Evolutionary conservation across 2,329 filamentous ascomycete species (phyloP).

Genomic region (Cladobotryum protrusum): DNA sequence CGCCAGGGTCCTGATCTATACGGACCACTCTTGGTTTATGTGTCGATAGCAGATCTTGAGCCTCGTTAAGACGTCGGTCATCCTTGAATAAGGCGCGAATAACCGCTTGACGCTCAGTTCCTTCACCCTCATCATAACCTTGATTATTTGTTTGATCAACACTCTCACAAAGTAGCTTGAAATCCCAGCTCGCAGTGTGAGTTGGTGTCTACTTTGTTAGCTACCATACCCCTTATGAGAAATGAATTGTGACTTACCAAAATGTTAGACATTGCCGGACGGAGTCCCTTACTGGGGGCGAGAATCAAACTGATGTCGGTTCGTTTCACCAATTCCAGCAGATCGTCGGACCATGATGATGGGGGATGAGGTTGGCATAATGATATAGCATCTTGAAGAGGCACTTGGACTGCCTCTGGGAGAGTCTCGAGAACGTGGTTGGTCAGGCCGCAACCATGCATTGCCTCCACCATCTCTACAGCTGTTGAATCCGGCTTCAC

Average conservation of each 20-base stretch:
- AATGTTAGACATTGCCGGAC: constrained; percentile 31
- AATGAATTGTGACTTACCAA: constrained; percentile 29
- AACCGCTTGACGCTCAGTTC: constrained; percentile 75
- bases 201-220: constrained; percentile 45
- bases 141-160: constrained; percentile 54
- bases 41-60: constrained; percentile 77
- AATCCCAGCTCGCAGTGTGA: constrained; percentile 65
- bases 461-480: constrained; percentile 63
- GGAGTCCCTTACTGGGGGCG: constrained; percentile 31
- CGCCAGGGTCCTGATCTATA: constrained; percentile 65
- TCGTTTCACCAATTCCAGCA: constrained; percentile 72
- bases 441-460: constrained; percentile 65
- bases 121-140: constrained; percentile 70
- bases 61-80: constrained; percentile 84
- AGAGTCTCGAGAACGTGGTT: constrained; percentile 68
- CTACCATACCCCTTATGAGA: not conserved
- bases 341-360: constrained; percentile 62
- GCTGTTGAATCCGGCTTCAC: constrained; percentile 46
- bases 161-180: constrained; percentile 68
- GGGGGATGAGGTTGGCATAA: constrained; percentile 79
- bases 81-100: constrained; percentile 86
- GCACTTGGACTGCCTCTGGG: constrained; percentile 75
- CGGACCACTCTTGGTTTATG: constrained; percentile 73
- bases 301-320: constrained; percentile 71
- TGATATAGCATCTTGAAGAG: constrained; percentile 78